phyloP scores from a whole-genome alignment of 2,329 filamentous ascomycete species.

The Dothideomycetes sp. region DNA sequence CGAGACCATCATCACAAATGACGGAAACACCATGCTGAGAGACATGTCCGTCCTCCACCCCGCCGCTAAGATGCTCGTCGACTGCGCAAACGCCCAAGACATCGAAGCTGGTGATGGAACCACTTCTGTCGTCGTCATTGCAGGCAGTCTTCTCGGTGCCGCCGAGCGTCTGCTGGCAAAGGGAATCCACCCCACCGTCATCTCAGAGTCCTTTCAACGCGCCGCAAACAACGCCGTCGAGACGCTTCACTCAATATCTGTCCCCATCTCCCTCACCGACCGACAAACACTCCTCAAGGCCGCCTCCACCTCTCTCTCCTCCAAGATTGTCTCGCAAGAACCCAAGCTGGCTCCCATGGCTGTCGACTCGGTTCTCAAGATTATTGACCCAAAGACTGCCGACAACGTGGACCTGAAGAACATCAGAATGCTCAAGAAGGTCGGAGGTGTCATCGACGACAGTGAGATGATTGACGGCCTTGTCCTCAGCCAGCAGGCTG shows the following conservation, averaged over 20 bases:
- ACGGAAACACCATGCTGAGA: constrained; percentile 97
- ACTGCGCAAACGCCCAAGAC: constrained; percentile 93
- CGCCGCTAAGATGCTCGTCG: constrained; percentile 98
- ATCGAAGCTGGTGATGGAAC: constrained; percentile 97
- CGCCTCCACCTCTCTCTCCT: constrained; percentile 91
- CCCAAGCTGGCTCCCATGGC: constrained; percentile 97
- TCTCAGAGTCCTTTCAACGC: constrained; percentile 94
- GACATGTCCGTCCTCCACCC: constrained; percentile 99
- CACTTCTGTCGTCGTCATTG: constrained; percentile 96
- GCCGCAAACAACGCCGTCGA: constrained; percentile 81
- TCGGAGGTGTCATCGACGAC: constrained; percentile 95
- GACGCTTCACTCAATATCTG: constrained; percentile 89
- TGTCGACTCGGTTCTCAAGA: constrained; percentile 89
- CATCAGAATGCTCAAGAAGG: constrained; percentile 94
- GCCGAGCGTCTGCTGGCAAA: constrained; percentile 85
- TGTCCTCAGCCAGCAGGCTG: constrained; percentile 80
- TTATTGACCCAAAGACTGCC: constrained; percentile 89
- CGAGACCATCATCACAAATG: constrained; percentile 98
- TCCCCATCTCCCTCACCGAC: constrained; percentile 81
- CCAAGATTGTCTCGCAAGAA: constrained; percentile 97
- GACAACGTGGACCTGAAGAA: constrained; percentile 96
- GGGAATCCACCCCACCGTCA: constrained; percentile 92
- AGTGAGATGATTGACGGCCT: constrained; percentile 94
- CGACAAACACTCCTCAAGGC: constrained; percentile 87
- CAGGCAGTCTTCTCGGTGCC: constrained; percentile 84